Evolutionary conservation across 305 asterid species (phyloP).

Genomic region (Fraxinus dipetala): DNA sequence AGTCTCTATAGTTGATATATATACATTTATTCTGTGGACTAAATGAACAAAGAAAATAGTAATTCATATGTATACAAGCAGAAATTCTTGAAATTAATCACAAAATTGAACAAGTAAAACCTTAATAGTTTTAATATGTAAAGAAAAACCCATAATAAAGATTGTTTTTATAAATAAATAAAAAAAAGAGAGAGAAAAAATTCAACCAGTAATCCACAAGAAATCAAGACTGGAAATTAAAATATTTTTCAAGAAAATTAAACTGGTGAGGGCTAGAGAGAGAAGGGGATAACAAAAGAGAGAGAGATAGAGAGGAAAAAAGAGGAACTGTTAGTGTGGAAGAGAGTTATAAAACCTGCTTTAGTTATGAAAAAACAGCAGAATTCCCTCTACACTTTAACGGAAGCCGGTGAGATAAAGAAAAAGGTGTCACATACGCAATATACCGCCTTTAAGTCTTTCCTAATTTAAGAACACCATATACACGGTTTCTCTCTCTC

Average conservation of each 20-base stretch:
- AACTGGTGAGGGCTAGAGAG: conserved; percentile 4
- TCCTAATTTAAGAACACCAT: conserved; percentile 51
- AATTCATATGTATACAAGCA: neutral
- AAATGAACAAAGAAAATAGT: neutral
- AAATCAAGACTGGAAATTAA: neutral
- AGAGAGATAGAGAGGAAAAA: neutral
- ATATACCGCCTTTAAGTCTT: conserved; percentile 53
- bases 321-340: conserved; percentile 30
- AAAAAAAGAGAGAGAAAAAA: neutral
- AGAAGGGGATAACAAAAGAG: conserved; percentile 11
- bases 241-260: conserved; percentile 13
- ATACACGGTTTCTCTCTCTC: conserved; percentile 34
- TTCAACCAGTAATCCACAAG: neutral
- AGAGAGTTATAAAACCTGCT: conserved; percentile 51
- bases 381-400: conserved; percentile 64
- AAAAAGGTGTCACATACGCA: conserved; percentile 45
- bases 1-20: neutral
- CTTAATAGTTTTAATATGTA: neutral
- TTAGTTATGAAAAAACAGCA: conserved; percentile 50
- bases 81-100: conserved; percentile 4
- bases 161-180: neutral
- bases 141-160: neutral
- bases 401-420: conserved; percentile 69
- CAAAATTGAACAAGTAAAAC: neutral
- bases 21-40: neutral